phyloP scores from a whole-genome alignment of 179 eudicot genomes.

The Drosera spatulata region DNA sequence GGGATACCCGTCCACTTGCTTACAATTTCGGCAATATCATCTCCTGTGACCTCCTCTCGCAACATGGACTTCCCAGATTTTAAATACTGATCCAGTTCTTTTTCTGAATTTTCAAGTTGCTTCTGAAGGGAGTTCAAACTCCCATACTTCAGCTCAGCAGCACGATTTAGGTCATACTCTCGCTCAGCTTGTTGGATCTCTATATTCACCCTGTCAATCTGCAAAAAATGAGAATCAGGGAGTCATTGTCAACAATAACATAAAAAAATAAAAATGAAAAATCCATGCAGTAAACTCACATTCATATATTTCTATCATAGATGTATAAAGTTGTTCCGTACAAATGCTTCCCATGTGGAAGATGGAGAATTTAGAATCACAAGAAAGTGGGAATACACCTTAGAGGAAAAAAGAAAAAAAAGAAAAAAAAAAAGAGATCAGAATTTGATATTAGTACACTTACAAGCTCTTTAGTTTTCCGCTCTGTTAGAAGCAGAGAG shows the following conservation, averaged over 20 bases:
- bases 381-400: too few relatives aligned
- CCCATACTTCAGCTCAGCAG: slow-evolving; percentile 97
- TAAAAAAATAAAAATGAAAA: neutral
- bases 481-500: too few relatives aligned
- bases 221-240: neutral
- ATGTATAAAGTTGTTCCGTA: too few relatives aligned
- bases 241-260: too few relatives aligned
- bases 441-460: too few relatives aligned
- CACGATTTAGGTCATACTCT: slow-evolving; percentile 88
- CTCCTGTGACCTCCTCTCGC: slow-evolving; percentile 85
- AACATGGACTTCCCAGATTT: slow-evolving; percentile 69
- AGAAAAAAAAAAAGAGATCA: too few relatives aligned
- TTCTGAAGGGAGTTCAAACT: slow-evolving; percentile 81
- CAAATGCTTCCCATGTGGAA: too few relatives aligned
- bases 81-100: slow-evolving; percentile 62
- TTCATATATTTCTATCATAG: too few relatives aligned
- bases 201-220: slow-evolving; percentile 93
- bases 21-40: slow-evolving; percentile 88
- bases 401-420: too few relatives aligned
- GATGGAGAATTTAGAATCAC: too few relatives aligned
- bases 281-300: neutral
- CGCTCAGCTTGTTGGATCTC: slow-evolving; percentile 99
- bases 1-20: slow-evolving; percentile 99
- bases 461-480: too few relatives aligned
- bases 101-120: slow-evolving; percentile 86